Evolutionary conservation across 2,329 filamentous ascomycete species (phyloP), one percentile per base, ranked within the genome.

Genomic region (Colletotrichum spinosum): DNA sequence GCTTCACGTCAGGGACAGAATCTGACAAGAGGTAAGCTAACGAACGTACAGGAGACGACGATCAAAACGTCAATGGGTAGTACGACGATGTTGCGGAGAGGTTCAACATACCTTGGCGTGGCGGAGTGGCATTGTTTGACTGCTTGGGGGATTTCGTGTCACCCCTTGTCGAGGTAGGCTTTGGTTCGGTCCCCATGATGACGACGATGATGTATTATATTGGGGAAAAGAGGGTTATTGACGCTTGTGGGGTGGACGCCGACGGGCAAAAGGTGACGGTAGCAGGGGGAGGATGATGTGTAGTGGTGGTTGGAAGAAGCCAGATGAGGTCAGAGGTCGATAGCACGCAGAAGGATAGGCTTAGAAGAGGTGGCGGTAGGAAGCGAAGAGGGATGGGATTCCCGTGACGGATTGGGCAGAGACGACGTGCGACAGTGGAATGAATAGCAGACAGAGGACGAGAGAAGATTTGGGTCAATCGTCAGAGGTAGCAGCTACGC

Each of bases 111-210:
- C 83, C 82, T 80, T 76, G 75, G 62, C 76, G 76, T 51, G 77
- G 75, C 70, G 81, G 76, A 62, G 79, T 78, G 57, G 69, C 41
- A 55, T 78, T 80, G 74, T 74, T 80, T 68, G 79, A 74, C 64
- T 78, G 79, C 73, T 81, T 82, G 69, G 83, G 83, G 70, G 83
- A 84, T 76, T 82, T 83, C 69, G 81, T 80, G 72, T 79, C 77
- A 76, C 76, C 79, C 74, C 76, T 71, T 67, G 73, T 74, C 69
- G 77, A 76, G 69, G 76, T 72, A 74, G 75, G 74, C 69, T 74
- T 74, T 71, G 79, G 74, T 70, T 81, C 78, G 77, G 79, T 79
- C 73, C 77, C 82, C 81, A 84, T 83, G 77, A 80, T 80, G 80
- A 80, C 77, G 73, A 77, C 71, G 77, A 83, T 79, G 76, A 78